Evolutionary conservation across 345 rosid species (phyloP), one percentile per base, ranked within the genome.

Genomic region (Eutrema yunnanense): DNA sequence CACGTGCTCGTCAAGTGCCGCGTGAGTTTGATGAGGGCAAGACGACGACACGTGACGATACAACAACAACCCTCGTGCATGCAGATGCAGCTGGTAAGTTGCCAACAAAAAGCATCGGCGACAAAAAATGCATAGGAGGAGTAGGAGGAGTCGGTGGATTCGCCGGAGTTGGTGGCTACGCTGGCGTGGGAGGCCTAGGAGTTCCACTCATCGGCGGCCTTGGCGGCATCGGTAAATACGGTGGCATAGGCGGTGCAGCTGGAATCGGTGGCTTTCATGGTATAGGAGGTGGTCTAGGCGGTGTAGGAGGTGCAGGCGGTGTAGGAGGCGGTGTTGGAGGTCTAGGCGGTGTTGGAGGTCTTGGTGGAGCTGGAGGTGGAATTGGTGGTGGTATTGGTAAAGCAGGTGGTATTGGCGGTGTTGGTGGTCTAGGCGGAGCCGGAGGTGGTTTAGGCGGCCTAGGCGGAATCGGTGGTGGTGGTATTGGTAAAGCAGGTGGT

Each of bases 141-240:
- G 61, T 74, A 9, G 78, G 47, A 30, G 95, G 95, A 10, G 79
- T 88, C 12, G 95, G 97, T 5, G 97, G 91, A 2, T 88, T 82
- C 58, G 88, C 85, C 0, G 96, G 97, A 14, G 69, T 86, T 55
- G 95, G 97, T 11, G 97, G 95, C 3, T 81, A 71, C 19, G 85
- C 84, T 2, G 96, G 94, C 3, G 71, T 84, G n/a, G 79, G 78
- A 9, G 94, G 86, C 38, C 65, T 75, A 27, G 86, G 88, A 10
- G 1, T 81, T n/a, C 90, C 90, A 5, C 38, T 82, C 13, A 34
- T 81, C 6, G 96, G 96, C 38, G 95, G 92, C 40, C 47, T 86
- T 4, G 96, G 96, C 26, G 96, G 90, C 10, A 59, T 87, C 4
- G 92, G 92, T 49, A 85, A 83, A 11, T 72, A 64, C 64, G 67